Percentiles rank a stretch among this genome's conserved stretches.
These are phyloP conservation scores for Yamadazyma scolyti DNA, from an alignment of 805 yeast species.

Conservation along the genomic window DNA sequence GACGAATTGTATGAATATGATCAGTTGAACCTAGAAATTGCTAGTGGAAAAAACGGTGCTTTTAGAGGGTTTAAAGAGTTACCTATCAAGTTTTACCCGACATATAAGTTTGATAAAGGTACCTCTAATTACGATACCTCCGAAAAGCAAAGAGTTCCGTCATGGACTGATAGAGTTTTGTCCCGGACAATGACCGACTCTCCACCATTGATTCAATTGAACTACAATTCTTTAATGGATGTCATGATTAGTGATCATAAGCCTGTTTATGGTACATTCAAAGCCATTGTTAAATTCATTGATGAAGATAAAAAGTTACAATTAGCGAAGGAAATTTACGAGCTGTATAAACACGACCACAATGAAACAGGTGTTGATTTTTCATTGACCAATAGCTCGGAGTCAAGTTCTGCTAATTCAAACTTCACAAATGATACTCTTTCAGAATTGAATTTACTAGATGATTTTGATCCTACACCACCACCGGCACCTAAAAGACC, in stretches of 20 bases:
- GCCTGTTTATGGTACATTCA: constrained; percentile 83
- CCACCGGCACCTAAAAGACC: constrained; percentile 17
- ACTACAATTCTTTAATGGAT: constrained; percentile 62
- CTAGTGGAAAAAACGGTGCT: constrained; percentile 51
- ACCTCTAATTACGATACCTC: constrained; percentile 79
- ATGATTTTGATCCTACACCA: constrained; percentile 18
- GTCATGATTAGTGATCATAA: constrained; percentile 80
- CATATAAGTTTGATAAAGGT: constrained; percentile 89
- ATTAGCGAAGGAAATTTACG: constrained; percentile 25
- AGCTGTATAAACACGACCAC: constrained; percentile 25
- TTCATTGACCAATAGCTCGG: constrained; percentile 1
- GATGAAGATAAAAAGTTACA: constrained; percentile 39
- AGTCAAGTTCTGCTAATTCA: constrained; percentile 5
- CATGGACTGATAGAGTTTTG: constrained; percentile 93
- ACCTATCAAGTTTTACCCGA: constrained; percentile 76
- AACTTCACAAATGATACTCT: constrained; percentile 25
- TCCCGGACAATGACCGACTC: constrained; percentile 44
- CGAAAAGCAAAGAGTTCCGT: constrained; percentile 89
- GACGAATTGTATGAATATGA: constrained; percentile 61
- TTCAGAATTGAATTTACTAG: constrained; percentile 34
- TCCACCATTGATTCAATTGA: constrained; percentile 48
- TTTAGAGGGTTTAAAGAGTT: constrained; percentile 76
- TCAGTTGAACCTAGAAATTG: constrained; percentile 76
- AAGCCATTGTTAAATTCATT: constrained; percentile 61
- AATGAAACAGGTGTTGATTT: constrained; percentile 13